A percentile compares a stretch with the other conserved stretches of the same genome.
phyloP scores from a whole-genome alignment of 805 yeast genomes.

The Suhomyces sp. region DNA sequence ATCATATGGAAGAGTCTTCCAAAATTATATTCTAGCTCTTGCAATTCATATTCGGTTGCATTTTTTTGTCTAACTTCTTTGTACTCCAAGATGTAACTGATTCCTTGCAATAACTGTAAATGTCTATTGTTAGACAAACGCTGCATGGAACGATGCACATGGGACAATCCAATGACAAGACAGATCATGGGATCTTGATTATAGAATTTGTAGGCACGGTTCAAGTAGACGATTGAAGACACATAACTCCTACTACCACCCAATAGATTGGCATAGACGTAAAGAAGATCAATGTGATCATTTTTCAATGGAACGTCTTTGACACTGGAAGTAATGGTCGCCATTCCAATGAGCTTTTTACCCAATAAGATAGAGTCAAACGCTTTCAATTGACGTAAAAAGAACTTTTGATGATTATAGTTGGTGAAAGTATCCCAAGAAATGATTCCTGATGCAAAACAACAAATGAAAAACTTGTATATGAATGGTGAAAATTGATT shows the following conservation, averaged over 20 bases:
- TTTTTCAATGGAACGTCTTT: constrained; percentile 37
- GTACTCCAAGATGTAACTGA: constrained; percentile 76
- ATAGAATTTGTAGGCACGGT: constrained; percentile 64
- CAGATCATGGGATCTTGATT: constrained; percentile 79
- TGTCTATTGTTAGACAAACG: constrained; percentile 84
- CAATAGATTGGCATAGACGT: constrained; percentile 77
- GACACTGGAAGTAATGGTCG: constrained; percentile 61
- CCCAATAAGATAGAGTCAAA: constrained; percentile 64
- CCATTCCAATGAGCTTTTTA: constrained; percentile 71
- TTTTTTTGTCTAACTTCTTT: constrained; percentile 46
- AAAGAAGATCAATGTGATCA: constrained; percentile 66
- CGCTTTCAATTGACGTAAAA: constrained; percentile 86
- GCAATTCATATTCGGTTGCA: constrained; percentile 50
- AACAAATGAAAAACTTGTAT: constrained; percentile 62
- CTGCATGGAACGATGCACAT: constrained; percentile 89
- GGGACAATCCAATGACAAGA: constrained; percentile 72
- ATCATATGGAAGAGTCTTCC: constrained; percentile 84
- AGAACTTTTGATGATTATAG: constrained; percentile 85
- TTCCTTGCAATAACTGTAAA: constrained; percentile 82
- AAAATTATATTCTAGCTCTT: constrained; percentile 79
- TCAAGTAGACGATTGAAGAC: constrained; percentile 76
- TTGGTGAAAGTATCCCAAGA: constrained; percentile 65
- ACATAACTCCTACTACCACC: constrained; percentile 80
- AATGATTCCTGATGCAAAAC: constrained; percentile 60
- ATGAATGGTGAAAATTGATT: constrained; percentile 76